Evolutionary conservation across 1,284 basidiomycete genomes (phyloP).

Genomic region (Malassezia furfur): DNA sequence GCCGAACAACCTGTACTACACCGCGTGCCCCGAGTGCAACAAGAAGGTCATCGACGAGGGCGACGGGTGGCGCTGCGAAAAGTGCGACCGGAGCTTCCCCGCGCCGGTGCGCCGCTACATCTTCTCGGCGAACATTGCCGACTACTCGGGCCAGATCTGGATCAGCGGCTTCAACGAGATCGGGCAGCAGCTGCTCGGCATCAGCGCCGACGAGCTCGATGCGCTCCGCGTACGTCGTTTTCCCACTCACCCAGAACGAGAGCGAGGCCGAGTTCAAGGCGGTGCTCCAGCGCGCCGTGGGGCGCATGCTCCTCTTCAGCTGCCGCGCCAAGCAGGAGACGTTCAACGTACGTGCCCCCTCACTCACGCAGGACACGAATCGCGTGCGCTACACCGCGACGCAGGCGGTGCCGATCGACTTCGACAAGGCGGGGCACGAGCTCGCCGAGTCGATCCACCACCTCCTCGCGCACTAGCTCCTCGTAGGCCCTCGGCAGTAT

Average conservation of each 20-base stretch:
- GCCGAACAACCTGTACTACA: conserved; percentile 74
- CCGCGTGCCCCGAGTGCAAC: conserved; percentile 80
- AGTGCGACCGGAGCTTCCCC: conserved; percentile 68
- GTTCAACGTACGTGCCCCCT: conserved; percentile 29
- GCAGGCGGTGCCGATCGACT: conserved; percentile 30
- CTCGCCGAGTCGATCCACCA: conserved; percentile 34
- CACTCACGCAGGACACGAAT: conserved; percentile 21
- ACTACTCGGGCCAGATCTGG: conserved; percentile 82
- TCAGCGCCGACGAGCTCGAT: conserved; percentile 69
- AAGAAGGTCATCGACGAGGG: conserved; percentile 76
- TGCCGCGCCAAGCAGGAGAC: conserved; percentile 65
- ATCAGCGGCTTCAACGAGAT: conserved; percentile 91
- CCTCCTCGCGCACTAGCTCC: not conserved
- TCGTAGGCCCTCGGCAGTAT: not conserved
- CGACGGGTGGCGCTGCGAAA: conserved; percentile 80
- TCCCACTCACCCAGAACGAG: conserved; percentile 53
- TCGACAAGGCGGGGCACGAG: conserved; percentile 35
- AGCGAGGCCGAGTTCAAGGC: conserved; percentile 60
- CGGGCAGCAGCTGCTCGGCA: conserved; percentile 63
- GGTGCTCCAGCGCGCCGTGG: conserved; percentile 60
- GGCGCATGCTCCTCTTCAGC: conserved; percentile 68
- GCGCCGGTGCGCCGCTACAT: conserved; percentile 83
- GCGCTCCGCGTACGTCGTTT: conserved; percentile 56
- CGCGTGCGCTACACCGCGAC: conserved; percentile 42
- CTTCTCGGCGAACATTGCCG: conserved; percentile 75